Conservation (phyloP, 371 early-diverging fungal species). For the Actinomucor elegans region DNA sequence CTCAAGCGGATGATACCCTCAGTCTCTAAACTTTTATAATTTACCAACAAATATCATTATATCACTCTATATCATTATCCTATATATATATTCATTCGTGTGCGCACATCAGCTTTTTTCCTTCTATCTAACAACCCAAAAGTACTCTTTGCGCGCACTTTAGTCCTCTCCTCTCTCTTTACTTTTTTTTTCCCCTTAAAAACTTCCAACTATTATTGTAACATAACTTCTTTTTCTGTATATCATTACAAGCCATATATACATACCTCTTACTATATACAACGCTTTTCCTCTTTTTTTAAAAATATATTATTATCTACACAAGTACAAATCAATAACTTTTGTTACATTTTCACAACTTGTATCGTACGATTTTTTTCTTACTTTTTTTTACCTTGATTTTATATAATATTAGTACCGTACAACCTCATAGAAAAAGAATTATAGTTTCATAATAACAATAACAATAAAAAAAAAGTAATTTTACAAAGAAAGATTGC, state of each 20-base stretch:
- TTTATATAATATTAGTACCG: neutral
- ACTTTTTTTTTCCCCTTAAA: too few relatives aligned
- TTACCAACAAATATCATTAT: neutral
- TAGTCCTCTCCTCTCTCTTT: too few relatives aligned
- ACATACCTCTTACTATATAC: too few relatives aligned
- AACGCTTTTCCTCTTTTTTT: neutral
- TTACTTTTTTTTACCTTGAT: neutral
- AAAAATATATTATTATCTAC: neutral
- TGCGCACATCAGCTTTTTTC: neutral
- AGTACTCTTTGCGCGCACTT: too few relatives aligned
- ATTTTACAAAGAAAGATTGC: too few relatives aligned
- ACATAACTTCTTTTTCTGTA: neutral
- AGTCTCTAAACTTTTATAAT: slow-evolving; percentile 14
- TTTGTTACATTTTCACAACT: neutral
- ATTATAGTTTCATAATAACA: too few relatives aligned
- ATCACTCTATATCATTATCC: neutral
- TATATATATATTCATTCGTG: too few relatives aligned
- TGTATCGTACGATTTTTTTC: neutral
- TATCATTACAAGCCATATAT: neutral
- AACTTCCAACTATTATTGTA: too few relatives aligned
- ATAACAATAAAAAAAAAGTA: too few relatives aligned
- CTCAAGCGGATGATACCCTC: slow-evolving; percentile 28
- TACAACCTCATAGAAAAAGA: too few relatives aligned
- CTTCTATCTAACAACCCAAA: neutral
- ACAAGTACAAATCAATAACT: neutral